Conservation (phyloP, 1,139 yeast species). For the Geotrichum aggregatum region DNA sequence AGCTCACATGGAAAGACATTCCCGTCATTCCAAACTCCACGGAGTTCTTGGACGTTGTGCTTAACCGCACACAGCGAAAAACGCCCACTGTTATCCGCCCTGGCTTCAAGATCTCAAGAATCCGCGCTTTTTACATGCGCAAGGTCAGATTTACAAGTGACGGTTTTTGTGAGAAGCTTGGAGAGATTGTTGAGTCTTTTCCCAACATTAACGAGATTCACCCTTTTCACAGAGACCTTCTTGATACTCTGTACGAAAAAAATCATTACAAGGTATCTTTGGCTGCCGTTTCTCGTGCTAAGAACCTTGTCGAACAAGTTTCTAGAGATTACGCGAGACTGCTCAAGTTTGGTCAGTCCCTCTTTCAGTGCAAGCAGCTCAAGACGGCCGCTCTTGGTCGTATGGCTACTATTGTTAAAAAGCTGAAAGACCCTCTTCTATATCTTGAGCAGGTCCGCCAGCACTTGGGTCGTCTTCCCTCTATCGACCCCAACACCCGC, state of each 20-base stretch:
- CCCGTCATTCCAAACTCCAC: slow-evolving; percentile 89
- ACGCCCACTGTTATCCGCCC: slow-evolving; percentile 97
- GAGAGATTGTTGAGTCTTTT: slow-evolving; percentile 78
- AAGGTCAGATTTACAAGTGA: slow-evolving; percentile 94
- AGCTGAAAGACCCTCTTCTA: slow-evolving; percentile 85
- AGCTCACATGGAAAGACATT: slow-evolving; percentile 96
- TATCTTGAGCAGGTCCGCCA: slow-evolving; percentile 98
- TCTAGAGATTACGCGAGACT: slow-evolving; percentile 91
- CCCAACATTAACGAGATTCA: slow-evolving; percentile 97
- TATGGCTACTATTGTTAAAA: slow-evolving; percentile 96
- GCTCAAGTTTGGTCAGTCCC: slow-evolving; percentile 92
- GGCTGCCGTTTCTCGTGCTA: slow-evolving; percentile 92
- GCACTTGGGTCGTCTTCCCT: slow-evolving; percentile 96
- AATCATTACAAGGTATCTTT: slow-evolving; percentile 97
- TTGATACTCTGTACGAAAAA: slow-evolving; percentile 96
- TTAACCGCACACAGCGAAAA: slow-evolving; percentile 95
- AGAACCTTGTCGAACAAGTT: slow-evolving; percentile 90
- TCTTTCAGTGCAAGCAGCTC: slow-evolving; percentile 96
- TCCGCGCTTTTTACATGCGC: slow-evolving; percentile 97
- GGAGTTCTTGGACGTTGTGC: slow-evolving; percentile 92
- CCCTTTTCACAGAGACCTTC: slow-evolving; percentile 95
- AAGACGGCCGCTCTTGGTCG: slow-evolving; percentile 98
- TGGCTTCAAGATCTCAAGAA: slow-evolving; percentile 93
- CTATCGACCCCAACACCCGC: slow-evolving; percentile 97
- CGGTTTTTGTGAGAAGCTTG: slow-evolving; percentile 89